Percentiles rank a stretch among this genome's conserved stretches.
Conservation (phyloP, 208 protist genomes). For the Trypanosoma caninum region DNA sequence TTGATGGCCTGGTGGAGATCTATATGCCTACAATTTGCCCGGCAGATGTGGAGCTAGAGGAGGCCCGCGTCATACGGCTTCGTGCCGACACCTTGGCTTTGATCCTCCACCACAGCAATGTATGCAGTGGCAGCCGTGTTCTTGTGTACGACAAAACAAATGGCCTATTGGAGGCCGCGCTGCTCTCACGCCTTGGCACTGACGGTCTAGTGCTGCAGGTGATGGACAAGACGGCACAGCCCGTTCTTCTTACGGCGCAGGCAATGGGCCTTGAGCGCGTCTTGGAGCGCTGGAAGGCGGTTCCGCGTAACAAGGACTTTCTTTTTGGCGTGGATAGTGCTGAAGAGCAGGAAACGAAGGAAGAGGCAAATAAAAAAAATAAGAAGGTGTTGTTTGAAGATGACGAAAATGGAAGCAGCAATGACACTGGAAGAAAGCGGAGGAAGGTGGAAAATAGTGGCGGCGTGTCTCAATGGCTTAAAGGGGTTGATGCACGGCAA, state of each 20-base stretch:
- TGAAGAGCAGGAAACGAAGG: conserved; percentile 27
- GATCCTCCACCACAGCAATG: conserved; percentile 82
- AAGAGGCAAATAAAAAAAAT: not conserved
- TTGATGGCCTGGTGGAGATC: conserved; percentile 74
- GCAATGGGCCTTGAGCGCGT: conserved; percentile 51
- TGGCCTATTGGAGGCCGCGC: conserved; percentile 63
- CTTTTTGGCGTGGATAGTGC: conserved; percentile 31
- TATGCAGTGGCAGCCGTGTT: conserved; percentile 71
- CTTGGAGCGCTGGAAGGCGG: conserved; percentile 79
- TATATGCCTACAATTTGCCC: conserved; percentile 82
- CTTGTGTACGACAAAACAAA: conserved; percentile 81
- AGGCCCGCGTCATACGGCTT: conserved; percentile 55
- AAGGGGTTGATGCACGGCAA: conserved; percentile 58
- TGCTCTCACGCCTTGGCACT: conserved; percentile 70
- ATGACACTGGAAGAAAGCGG: not conserved
- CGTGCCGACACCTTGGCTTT: conserved; percentile 85
- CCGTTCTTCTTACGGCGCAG: conserved; percentile 59
- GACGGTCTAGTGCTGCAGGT: conserved; percentile 76
- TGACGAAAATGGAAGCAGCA: not conserved
- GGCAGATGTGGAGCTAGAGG: conserved; percentile 57
- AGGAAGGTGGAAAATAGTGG: not conserved
- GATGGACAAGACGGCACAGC: conserved; percentile 74
- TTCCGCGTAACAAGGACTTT: conserved; percentile 77
- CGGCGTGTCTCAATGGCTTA: conserved; percentile 68
- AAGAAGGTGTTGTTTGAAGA: not conserved